Percentiles rank a stretch among this genome's conserved stretches.
Conservation (phyloP, 225 moss, liverwort and hornwort species). For the Marchantia polymorpha region DNA sequence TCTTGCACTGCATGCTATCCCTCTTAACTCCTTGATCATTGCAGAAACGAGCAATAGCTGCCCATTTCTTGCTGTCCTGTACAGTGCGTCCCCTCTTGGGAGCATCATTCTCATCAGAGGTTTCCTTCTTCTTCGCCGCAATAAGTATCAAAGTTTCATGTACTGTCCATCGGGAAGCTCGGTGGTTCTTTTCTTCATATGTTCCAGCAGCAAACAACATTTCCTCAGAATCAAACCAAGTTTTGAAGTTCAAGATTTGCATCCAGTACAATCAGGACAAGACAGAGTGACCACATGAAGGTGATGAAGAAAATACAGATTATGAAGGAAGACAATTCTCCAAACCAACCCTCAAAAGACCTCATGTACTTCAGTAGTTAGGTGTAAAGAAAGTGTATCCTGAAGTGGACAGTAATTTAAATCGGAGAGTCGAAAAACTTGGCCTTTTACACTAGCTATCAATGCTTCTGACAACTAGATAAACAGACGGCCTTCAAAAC, state of each 20-base stretch:
- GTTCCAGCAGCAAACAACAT: slow-evolving; percentile 32
- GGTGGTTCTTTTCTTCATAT: slow-evolving; percentile 53
- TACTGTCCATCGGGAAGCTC: slow-evolving; percentile 77
- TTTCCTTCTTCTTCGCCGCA: slow-evolving; percentile 81
- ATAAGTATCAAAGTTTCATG: slow-evolving; percentile 76
- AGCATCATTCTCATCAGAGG: slow-evolving; percentile 66
- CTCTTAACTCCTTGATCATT: slow-evolving; percentile 79
- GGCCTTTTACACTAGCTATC: too few relatives aligned
- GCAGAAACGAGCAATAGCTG: slow-evolving; percentile 73
- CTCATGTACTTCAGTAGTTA: too few relatives aligned
- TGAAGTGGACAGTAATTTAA: too few relatives aligned
- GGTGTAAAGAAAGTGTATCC: too few relatives aligned
- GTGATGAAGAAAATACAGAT: background rate
- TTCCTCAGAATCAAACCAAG: slow-evolving; percentile 32
- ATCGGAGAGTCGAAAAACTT: too few relatives aligned
- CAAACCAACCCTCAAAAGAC: too few relatives aligned
- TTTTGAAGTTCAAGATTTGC: background rate
- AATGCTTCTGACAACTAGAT: too few relatives aligned
- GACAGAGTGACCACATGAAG: background rate
- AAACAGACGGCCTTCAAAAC: too few relatives aligned
- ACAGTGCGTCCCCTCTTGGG: slow-evolving; percentile 56
- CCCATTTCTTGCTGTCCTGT: slow-evolving; percentile 86
- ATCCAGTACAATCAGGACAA: background rate
- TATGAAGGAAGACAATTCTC: too few relatives aligned
- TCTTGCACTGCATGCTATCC: slow-evolving; percentile 87